Conservation (phyloP, 2,329 filamentous ascomycete species). For the Penicillium rolfsii region DNA sequence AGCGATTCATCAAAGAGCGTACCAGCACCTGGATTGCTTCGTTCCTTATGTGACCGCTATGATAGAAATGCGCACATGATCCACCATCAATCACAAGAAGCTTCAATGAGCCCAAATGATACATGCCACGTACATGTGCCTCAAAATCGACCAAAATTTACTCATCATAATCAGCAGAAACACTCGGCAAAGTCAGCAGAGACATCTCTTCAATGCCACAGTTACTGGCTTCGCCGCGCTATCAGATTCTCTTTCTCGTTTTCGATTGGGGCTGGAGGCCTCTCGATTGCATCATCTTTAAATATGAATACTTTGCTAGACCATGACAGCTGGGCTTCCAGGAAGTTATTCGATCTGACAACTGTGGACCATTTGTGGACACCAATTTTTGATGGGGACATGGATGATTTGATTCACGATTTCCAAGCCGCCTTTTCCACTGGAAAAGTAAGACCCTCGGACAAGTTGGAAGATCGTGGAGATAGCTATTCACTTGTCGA, state of each 20-base stretch:
- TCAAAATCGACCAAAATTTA: not conserved
- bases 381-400: not conserved
- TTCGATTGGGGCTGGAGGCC: not conserved
- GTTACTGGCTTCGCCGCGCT: not conserved
- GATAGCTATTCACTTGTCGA: not conserved
- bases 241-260: not conserved
- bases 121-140: not conserved
- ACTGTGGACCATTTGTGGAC: not conserved
- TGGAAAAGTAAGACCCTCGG: not conserved
- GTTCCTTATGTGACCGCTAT: not conserved
- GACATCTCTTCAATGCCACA: not conserved
- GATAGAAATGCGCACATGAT: not conserved
- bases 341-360: not conserved
- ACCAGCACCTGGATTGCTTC: not conserved
- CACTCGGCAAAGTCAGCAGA: not conserved
- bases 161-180: not conserved
- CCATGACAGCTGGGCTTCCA: not conserved
- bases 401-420: not conserved
- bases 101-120: not conserved
- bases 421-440: not conserved
- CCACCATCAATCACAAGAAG: not conserved
- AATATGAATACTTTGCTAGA: not conserved
- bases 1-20: not conserved
- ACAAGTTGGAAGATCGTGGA: not conserved
- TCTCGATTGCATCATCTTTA: not conserved